These are phyloP conservation scores for Zizania latifolia DNA, from an alignment of 176 grass and related monocot genomes.

Conservation along the genomic window DNA sequence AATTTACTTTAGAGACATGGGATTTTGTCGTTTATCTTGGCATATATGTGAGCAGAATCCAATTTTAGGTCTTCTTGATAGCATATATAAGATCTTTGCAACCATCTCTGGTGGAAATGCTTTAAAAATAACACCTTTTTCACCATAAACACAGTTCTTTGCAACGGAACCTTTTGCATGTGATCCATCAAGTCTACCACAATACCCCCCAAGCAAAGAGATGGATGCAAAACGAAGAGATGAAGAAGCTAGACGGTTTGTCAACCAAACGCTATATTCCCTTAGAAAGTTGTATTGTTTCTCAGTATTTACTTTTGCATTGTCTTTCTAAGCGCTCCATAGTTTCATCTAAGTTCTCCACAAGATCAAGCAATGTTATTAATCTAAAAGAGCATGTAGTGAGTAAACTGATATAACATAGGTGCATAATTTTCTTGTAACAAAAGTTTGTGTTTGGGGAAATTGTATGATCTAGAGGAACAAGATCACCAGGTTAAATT, in stretches of 20 bases:
- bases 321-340: conserved; percentile 9
- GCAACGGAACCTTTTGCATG: conserved; percentile 61
- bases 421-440: not conserved
- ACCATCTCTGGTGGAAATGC: not conserved
- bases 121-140: conserved; percentile 22
- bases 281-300: conserved; percentile 6
- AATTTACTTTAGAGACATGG: not conserved
- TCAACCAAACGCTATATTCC: not conserved
- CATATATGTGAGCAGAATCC: not conserved
- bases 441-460: not conserved
- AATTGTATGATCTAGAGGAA: not conserved
- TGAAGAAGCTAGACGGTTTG: conserved; percentile 84
- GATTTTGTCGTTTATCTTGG: not conserved
- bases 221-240: conserved; percentile 81
- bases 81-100: not conserved
- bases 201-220: conserved; percentile 82
- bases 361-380: not conserved
- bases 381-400: not conserved
- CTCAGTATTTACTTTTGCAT: not conserved
- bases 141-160: conserved; percentile 51
- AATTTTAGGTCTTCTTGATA: conserved; percentile 15
- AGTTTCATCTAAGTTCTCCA: conserved; percentile 12
- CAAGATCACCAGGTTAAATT: not conserved
- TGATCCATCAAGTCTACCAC: conserved; percentile 67
- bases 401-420: not conserved